A percentile compares a stretch with the other conserved stretches of the same genome.
Conservation (phyloP, 2,329 filamentous ascomycete genomes). For the Zalaria obscura region DNA sequence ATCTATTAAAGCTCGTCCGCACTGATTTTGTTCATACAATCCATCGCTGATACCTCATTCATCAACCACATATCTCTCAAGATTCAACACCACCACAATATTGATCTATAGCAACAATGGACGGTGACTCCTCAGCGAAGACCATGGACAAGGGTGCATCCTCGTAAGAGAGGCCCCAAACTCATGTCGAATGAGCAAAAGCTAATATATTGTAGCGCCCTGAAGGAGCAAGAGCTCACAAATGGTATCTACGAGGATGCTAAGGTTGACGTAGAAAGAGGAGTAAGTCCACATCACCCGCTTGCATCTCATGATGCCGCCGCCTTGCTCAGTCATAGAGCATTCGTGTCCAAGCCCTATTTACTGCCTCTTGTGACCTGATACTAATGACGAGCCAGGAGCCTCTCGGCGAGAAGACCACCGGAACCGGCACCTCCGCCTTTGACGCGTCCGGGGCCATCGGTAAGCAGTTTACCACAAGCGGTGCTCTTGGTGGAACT, state of each 20-base stretch:
- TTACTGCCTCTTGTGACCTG: neutral
- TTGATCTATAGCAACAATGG: conserved; percentile 8
- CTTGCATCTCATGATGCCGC: no score
- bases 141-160: conserved; percentile 13
- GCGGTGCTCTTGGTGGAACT: conserved; percentile 20
- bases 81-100: neutral
- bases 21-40: no score
- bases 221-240: conserved; percentile 9
- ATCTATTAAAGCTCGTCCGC: no score
- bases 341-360: no score
- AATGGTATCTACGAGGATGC: conserved; percentile 13
- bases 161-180: conserved; percentile 5
- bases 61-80: no score
- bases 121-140: conserved; percentile 13
- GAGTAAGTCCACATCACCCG: conserved; percentile 4
- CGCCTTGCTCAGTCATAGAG: no score
- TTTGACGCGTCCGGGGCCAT: conserved; percentile 19
- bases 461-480: conserved; percentile 21
- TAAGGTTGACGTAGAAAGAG: conserved; percentile 5
- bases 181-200: neutral
- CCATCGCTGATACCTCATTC: no score
- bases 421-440: conserved; percentile 9
- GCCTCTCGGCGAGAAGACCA: conserved; percentile 12
- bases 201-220: conserved; percentile 1
- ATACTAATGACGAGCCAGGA: neutral